Evolutionary conservation across 2,329 filamentous ascomycete species (phyloP), one percentile per base, ranked within the genome.

Genomic region (Nothomitra cinnamomea): DNA sequence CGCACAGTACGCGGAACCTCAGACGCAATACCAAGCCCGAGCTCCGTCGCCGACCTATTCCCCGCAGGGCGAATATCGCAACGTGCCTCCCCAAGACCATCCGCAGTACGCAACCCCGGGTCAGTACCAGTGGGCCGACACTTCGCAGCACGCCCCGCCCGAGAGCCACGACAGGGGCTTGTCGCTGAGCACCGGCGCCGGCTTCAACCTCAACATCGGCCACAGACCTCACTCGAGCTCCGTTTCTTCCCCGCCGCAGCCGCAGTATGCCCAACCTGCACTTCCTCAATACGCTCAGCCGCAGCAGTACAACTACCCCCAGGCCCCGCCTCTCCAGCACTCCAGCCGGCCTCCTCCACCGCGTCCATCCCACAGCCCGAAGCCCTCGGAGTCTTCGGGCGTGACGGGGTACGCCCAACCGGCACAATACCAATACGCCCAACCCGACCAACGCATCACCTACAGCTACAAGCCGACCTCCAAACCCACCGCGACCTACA

Each of bases 241-340:
- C 17, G 28, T 41, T 13, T 41, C 53, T 8, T 49, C 50, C 17
- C 32, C 53, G 35, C 25, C 8, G 49, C 21, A 7, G 35, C 49
- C 49, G 48, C 49, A 54, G 19, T 35, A 40, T 7, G 49, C 47
- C 8, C 53, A 43, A 17, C 49, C 48, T 13, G 35, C 28, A 12
- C 17, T 50, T 28, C 49, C 53, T 5, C 38, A 24, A 21, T 55
- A 55, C 35, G 53, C 53, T 45, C 40, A 52, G n/a, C 19, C 48
- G 17, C 53, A 41, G 49, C 21, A 52, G 19, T 55, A 55, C 28
- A 51, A 17, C 8, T 53, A 53, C 2, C n/a, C 35, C n/a, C 48
- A 55, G 24, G 24, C 52, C 2, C 15, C 53, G 15, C 15, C 28
- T 4, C 4, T 19, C 12, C 49, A 32, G 19, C 25, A 22, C 10